These are phyloP conservation scores for Chrysoporthe deuterocubensis DNA, from an alignment of 2,329 filamentous ascomycete species.

Conservation along the genomic window DNA sequence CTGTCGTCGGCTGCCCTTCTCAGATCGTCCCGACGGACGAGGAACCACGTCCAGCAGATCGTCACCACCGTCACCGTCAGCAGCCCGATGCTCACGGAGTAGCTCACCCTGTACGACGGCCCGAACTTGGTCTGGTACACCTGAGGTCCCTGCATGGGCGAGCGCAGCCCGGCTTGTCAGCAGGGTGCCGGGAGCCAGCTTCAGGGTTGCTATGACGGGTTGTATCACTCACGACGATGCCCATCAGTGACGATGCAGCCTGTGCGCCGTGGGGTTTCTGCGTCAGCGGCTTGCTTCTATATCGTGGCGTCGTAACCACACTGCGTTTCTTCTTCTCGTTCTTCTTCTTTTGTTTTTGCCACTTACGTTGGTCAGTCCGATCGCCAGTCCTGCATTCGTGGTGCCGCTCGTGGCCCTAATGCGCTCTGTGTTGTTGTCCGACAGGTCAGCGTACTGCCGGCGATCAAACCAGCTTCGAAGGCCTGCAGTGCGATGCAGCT, in stretches of 20 bases:
- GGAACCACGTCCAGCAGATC: constrained; percentile 32
- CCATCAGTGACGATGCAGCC: constrained; percentile 40
- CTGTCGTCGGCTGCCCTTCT: constrained; percentile 1
- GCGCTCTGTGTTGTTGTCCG: not conserved
- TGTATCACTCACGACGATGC: constrained; percentile 39
- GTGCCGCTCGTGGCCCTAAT: constrained; percentile 42
- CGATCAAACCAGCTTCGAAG: too few relatives aligned
- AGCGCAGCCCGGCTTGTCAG: not conserved
- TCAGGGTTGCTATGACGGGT: not conserved
- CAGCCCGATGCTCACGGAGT: constrained; percentile 41
- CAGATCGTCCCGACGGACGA: constrained; percentile 31
- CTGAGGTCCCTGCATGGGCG: constrained; percentile 37
- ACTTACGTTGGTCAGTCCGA: constrained; percentile 42
- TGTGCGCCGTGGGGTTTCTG: constrained; percentile 1
- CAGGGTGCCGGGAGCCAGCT: not conserved
- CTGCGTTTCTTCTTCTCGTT: too few relatives aligned
- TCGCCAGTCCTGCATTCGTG: constrained; percentile 43
- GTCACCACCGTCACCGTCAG: constrained; percentile 36
- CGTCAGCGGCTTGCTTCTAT: not conserved
- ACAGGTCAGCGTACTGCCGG: not conserved
- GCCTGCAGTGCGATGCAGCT: too few relatives aligned
- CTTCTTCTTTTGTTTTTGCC: not conserved
- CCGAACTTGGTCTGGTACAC: constrained; percentile 46
- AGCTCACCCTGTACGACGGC: constrained; percentile 43
- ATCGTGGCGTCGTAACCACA: not conserved